Evolutionary conservation across 2,329 filamentous ascomycete genomes (phyloP), one percentile per base, ranked within the genome.

Genomic region (Epichloe typhina): DNA sequence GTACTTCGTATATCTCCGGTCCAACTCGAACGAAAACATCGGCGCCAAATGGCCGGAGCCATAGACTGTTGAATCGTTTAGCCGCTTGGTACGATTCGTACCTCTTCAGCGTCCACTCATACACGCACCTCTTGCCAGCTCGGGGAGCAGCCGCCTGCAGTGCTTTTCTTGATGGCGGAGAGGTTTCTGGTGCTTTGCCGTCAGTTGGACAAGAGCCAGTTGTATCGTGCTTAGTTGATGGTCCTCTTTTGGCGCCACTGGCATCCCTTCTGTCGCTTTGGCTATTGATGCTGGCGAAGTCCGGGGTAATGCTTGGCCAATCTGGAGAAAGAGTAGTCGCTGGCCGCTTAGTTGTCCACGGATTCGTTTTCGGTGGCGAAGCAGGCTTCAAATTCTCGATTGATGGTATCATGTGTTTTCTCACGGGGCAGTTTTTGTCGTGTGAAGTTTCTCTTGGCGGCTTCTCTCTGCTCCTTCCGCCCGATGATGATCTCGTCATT

Each of bases 351-450:
- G 50, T 36, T 51, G 48, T 52, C 65, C 65, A 67, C 31, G 65
- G 65, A 50, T 65, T 67, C 5, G 54, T 54, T 44, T 59, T 64
- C 5, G 65, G 65, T 6, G 64, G 64, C 3, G 63, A 66, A 4
- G 65, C 64, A 36, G 64, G 64, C 26, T 57, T 60, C 15, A 66
- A 53, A 12, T 53, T 55, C 36, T 56, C 38, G 6, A 39, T 23
- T 13, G 3, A 15, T 23, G 40, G 4, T 37, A 17, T 42, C 12
- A 26, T 49, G 15, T 13, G 19, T 4, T 21, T 43, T 15, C 23
- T 51, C 19, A 23, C 44, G 17, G n/a, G 38, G 9, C 13, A n/a
- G 8, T 47, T 49, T 56, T 59, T 35, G 60, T 62, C 47, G 63
- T 63, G 35, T 61, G 62, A 33, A 61, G 58, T 36, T 33, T 12